These are phyloP conservation scores for Shiraia sp. DNA, from an alignment of 2,329 filamentous ascomycete species.

Conservation along the genomic window DNA sequence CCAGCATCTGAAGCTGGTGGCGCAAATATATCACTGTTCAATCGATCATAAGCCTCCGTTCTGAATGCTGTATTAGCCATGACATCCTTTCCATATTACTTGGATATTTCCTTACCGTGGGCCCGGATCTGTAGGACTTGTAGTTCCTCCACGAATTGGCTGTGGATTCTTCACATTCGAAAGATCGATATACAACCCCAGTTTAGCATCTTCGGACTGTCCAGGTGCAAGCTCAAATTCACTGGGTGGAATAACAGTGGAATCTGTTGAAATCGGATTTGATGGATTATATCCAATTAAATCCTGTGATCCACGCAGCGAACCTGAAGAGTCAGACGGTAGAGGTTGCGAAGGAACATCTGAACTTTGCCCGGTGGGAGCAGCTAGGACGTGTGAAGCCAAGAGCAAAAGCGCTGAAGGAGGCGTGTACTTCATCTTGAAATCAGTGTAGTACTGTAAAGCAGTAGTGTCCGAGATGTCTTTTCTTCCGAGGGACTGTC, in stretches of 20 bases:
- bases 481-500: too few species aligned
- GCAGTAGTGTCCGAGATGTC: too few species aligned
- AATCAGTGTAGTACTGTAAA: too few species aligned
- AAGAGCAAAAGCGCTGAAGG: too few species aligned
- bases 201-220: constrained; percentile 42
- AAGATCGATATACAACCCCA: constrained; percentile 47
- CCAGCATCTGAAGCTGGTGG: constrained; percentile 47
- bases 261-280: constrained; percentile 34
- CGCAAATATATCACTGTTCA: constrained; percentile 47
- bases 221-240: constrained; percentile 43
- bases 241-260: constrained; percentile 38
- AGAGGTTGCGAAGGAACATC: constrained; percentile 8
- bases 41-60: constrained; percentile 35
- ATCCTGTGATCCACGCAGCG: constrained; percentile 35
- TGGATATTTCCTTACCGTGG: constrained; percentile 22
- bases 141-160: constrained; percentile 43
- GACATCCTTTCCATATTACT: accelerated
- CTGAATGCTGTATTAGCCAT: constrained; percentile 1
- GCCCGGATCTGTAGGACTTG: constrained; percentile 47
- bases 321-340: constrained; percentile 42
- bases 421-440: too few species aligned
- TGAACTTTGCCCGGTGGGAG: too few species aligned
- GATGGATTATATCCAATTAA: constrained; percentile 41
- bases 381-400: too few species aligned
- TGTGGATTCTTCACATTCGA: constrained; percentile 46